These are phyloP conservation scores for Talaromyces marneffei DNA, from an alignment of 2,329 filamentous ascomycete genomes.

Conservation along the genomic window DNA sequence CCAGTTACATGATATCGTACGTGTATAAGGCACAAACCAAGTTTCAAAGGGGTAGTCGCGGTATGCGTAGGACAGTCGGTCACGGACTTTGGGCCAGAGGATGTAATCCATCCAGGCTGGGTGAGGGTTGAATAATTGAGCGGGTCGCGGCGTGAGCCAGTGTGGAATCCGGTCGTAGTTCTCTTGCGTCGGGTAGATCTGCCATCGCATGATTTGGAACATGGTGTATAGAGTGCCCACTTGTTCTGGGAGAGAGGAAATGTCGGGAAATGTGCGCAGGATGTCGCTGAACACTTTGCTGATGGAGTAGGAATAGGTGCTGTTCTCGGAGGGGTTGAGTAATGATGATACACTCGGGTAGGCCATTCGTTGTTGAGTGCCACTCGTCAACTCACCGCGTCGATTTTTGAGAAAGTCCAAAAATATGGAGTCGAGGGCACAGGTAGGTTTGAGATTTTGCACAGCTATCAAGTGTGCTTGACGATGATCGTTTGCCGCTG, in stretches of 20 bases:
- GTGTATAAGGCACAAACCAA: slow-evolving; percentile 78
- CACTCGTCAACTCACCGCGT: slow-evolving; percentile 57
- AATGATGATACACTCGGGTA: slow-evolving; percentile 77
- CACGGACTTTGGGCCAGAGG: slow-evolving; percentile 72
- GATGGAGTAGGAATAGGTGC: slow-evolving; percentile 61
- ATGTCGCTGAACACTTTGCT: slow-evolving; percentile 84
- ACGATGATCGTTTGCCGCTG: slow-evolving; percentile 20
- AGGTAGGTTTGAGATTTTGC: slow-evolving; percentile 62
- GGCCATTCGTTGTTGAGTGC: slow-evolving; percentile 61
- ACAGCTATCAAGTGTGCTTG: slow-evolving; percentile 42
- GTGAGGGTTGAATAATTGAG: slow-evolving; percentile 63
- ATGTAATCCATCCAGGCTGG: slow-evolving; percentile 78
- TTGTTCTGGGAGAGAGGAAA: slow-evolving; percentile 72
- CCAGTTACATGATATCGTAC: slow-evolving; percentile 74
- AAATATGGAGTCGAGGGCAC: slow-evolving; percentile 71
- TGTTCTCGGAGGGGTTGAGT: slow-evolving; percentile 61
- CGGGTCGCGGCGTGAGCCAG: slow-evolving; percentile 62
- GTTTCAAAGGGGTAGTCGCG: slow-evolving; percentile 63
- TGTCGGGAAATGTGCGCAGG: slow-evolving; percentile 72
- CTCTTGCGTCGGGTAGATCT: slow-evolving; percentile 69
- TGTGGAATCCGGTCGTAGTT: slow-evolving; percentile 73
- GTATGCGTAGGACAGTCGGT: slow-evolving; percentile 53
- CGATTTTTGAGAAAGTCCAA: slow-evolving; percentile 71
- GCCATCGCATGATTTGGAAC: slow-evolving; percentile 83
- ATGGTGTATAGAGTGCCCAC: slow-evolving; percentile 78